Percentiles rank a stretch among this genome's conserved stretches.
Evolutionary conservation across 1,284 basidiomycete genomes (phyloP).

Genomic region (Athelia psychrophila): DNA sequence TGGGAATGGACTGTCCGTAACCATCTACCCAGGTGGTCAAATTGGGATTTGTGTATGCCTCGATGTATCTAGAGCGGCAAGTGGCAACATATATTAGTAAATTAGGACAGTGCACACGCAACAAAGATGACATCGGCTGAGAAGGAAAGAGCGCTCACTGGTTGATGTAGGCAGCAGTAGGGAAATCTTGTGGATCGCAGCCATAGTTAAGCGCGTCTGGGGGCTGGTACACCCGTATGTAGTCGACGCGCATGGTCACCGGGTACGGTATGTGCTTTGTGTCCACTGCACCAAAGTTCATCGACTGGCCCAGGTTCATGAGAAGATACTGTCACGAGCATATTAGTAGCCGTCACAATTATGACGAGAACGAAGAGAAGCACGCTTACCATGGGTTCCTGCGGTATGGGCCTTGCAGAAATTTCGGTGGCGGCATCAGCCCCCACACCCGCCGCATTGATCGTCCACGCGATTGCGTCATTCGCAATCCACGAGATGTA

Average conservation of each 20-base stretch:
- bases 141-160: constrained; percentile 34
- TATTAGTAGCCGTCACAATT: not conserved
- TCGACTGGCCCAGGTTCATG: constrained; percentile 79
- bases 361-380: not conserved
- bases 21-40: constrained; percentile 30
- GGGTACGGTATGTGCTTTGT: constrained; percentile 69
- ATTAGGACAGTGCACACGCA: too few relatives aligned
- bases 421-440: constrained; percentile 51
- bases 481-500: constrained; percentile 63
- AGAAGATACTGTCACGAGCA: constrained; percentile 66
- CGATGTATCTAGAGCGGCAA: constrained; percentile 23
- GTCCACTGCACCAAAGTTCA: constrained; percentile 73
- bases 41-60: constrained; percentile 38
- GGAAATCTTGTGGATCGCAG: constrained; percentile 79
- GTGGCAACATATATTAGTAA: not conserved
- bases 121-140: too few relatives aligned
- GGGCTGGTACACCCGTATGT: constrained; percentile 81
- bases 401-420: constrained; percentile 54
- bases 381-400: constrained; percentile 56
- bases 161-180: constrained; percentile 75
- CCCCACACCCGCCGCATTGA: constrained; percentile 53
- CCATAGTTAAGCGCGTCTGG: constrained; percentile 69
- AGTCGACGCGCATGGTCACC: constrained; percentile 73
- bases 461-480: constrained; percentile 52
- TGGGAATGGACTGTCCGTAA: constrained; percentile 34